Percentiles rank a stretch among this genome's conserved stretches.
phyloP scores from a whole-genome alignment of 1,284 basidiomycete genomes.

The Salmacisia buchloeana region DNA sequence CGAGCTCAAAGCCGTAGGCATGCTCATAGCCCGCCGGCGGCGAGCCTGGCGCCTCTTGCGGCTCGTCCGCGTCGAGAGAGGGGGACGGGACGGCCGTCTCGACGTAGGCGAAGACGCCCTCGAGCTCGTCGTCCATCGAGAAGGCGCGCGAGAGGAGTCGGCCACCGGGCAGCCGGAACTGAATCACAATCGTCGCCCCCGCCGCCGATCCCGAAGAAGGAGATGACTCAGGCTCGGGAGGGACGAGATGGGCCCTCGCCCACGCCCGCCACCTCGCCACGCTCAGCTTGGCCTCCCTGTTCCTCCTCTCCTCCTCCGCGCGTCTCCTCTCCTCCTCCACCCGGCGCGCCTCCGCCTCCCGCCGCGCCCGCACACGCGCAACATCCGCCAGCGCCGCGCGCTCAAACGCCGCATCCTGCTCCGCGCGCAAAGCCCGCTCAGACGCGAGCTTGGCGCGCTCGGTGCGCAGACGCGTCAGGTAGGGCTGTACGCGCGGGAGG shows the following conservation, averaged over 20 bases:
- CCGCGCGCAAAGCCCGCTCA: constrained; percentile 34
- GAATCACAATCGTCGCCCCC: constrained; percentile 18
- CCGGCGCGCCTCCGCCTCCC: not conserved
- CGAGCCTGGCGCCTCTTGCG: constrained; percentile 9
- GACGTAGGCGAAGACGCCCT: constrained; percentile 34
- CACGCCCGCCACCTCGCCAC: constrained; percentile 28
- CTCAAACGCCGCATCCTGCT: constrained; percentile 40
- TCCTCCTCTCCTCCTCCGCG: constrained; percentile 24
- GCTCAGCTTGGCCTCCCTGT: constrained; percentile 12
- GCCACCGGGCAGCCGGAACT: constrained; percentile 38
- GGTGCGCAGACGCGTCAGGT: constrained; percentile 28
- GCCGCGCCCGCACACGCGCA: not conserved
- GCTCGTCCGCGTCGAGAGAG: not conserved
- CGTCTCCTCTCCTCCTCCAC: constrained; percentile 24
- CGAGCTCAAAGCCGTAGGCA: constrained; percentile 30
- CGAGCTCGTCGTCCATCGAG: constrained; percentile 19
- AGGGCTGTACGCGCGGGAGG: constrained; percentile 29
- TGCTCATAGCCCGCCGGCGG: constrained; percentile 22
- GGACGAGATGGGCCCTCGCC: constrained; percentile 29
- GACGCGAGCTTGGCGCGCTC: constrained; percentile 28
- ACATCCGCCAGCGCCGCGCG: not conserved
- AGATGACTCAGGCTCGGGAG: constrained; percentile 30
- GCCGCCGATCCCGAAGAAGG: not conserved
- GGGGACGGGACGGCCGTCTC: constrained; percentile 18
- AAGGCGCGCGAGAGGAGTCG: constrained; percentile 30